A percentile compares a stretch with the other conserved stretches of the same genome.
These are phyloP conservation scores for Mycena venus DNA, from an alignment of 768 basidiomycete genomes.

Conservation along the genomic window DNA sequence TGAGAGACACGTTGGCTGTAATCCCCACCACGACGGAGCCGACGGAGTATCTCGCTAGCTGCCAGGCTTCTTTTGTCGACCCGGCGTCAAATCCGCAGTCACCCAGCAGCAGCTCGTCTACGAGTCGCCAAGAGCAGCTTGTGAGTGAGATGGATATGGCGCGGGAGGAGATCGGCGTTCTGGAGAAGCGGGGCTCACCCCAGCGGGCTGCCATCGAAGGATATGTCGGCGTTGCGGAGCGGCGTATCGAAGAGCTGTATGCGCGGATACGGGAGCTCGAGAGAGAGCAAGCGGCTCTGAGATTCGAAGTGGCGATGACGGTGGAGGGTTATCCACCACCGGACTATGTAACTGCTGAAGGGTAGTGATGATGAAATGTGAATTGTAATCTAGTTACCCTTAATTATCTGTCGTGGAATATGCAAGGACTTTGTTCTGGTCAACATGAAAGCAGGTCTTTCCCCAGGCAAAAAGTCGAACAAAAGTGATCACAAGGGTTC, in stretches of 20 bases:
- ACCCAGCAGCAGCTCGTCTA: neutral
- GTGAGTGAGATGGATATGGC: neutral
- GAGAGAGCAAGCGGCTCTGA: neutral
- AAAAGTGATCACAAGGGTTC: too few relatives aligned
- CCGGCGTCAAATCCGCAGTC: neutral
- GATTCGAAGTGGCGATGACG: neutral
- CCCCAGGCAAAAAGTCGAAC: too few relatives aligned
- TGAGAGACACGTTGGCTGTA: neutral
- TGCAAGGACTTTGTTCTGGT: too few relatives aligned
- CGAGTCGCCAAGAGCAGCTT: neutral
- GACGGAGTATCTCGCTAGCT: neutral
- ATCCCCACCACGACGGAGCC: neutral
- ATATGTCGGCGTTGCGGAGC: neutral
- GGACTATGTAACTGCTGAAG: neutral
- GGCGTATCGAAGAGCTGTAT: neutral
- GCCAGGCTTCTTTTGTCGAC: neutral
- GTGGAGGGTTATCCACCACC: neutral
- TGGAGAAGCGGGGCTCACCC: neutral
- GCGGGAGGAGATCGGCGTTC: neutral
- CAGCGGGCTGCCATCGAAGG: neutral
- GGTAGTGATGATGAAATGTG: neutral
- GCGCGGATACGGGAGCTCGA: conserved; percentile 1
- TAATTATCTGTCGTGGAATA: neutral
- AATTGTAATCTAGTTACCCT: neutral
- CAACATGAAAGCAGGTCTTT: too few relatives aligned